These are phyloP conservation scores for Trifolium dubium DNA, from an alignment of 306 rosid genomes.

Conservation along the genomic window DNA sequence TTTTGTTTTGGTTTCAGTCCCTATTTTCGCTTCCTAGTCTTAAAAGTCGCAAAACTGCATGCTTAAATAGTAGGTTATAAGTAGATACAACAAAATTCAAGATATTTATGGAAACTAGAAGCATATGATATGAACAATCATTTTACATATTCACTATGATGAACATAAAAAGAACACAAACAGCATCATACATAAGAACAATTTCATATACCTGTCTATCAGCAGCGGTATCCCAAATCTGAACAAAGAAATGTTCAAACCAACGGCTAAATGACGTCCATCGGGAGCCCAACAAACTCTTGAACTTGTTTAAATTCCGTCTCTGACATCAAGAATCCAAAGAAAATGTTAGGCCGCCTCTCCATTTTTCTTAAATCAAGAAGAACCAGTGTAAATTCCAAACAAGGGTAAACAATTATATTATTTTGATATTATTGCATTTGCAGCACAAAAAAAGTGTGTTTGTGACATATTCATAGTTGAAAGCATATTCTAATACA, in stretches of 20 bases:
- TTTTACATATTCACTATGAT: too few relatives aligned
- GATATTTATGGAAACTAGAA: too few relatives aligned
- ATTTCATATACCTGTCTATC: not conserved
- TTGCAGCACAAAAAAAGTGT: not conserved
- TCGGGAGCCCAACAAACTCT: slow-evolving; percentile 31
- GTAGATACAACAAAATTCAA: too few relatives aligned
- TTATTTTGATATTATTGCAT: not conserved
- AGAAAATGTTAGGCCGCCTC: slow-evolving; percentile 6
- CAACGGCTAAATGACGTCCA: not conserved
- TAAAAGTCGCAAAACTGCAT: too few relatives aligned
- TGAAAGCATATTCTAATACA: not conserved
- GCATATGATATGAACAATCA: too few relatives aligned
- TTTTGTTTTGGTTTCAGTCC: too few relatives aligned
- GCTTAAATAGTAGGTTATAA: too few relatives aligned
- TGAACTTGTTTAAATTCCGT: slow-evolving; percentile 70
- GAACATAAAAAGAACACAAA: too few relatives aligned
- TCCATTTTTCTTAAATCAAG: not conserved
- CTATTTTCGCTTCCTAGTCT: too few relatives aligned
- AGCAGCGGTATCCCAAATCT: not conserved
- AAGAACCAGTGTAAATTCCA: not conserved
- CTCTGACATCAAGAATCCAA: slow-evolving; percentile 59
- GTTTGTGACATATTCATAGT: not conserved
- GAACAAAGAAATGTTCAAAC: not conserved
- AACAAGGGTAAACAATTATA: not conserved
- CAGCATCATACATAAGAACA: too few relatives aligned